phyloP scores from a whole-genome alignment of 1,284 basidiomycete species.

The Melampsora americana region DNA sequence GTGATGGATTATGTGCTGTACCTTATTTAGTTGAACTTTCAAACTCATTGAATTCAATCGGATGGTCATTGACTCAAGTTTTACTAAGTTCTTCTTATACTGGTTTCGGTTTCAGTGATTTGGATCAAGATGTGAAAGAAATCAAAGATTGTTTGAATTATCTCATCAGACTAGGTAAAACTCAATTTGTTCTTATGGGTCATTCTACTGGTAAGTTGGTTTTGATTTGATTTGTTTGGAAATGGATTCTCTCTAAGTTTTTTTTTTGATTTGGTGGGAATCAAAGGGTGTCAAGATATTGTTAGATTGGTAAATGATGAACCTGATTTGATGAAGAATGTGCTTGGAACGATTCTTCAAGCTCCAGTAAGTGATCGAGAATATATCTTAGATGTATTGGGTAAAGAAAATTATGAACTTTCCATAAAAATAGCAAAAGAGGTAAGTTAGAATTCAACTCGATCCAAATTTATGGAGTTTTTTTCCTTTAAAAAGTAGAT shows the following conservation, averaged over 20 bases:
- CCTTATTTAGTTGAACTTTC: slow-evolving; percentile 25
- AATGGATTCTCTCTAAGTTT: too few species aligned
- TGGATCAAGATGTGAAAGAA: slow-evolving; percentile 18
- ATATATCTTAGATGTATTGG: slow-evolving; percentile 31
- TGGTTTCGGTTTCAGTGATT: slow-evolving; percentile 21
- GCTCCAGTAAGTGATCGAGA: slow-evolving; percentile 43
- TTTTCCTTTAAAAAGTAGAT: too few species aligned
- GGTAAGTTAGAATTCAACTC: neutral
- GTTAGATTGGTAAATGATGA: slow-evolving; percentile 17
- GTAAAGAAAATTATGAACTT: slow-evolving; percentile 6
- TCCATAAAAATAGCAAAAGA: slow-evolving; percentile 20
- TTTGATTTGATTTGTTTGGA: too few species aligned
- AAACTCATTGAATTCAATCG: slow-evolving; percentile 1
- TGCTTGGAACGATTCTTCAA: slow-evolving; percentile 28
- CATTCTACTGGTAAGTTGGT: slow-evolving; percentile 36
- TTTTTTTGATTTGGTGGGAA: neutral
- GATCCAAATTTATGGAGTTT: neutral
- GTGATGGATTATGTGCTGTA: slow-evolving; percentile 28
- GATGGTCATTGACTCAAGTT: slow-evolving; percentile 27
- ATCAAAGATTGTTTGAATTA: slow-evolving; percentile 10
- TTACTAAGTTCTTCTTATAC: slow-evolving; percentile 29
- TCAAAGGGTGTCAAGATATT: slow-evolving; percentile 43
- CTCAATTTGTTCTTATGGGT: slow-evolving; percentile 23
- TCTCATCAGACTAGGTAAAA: slow-evolving; percentile 16
- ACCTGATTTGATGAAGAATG: neutral